Conservation (phyloP, 1,284 basidiomycete genomes). For the Ceratobasidium sp. region DNA sequence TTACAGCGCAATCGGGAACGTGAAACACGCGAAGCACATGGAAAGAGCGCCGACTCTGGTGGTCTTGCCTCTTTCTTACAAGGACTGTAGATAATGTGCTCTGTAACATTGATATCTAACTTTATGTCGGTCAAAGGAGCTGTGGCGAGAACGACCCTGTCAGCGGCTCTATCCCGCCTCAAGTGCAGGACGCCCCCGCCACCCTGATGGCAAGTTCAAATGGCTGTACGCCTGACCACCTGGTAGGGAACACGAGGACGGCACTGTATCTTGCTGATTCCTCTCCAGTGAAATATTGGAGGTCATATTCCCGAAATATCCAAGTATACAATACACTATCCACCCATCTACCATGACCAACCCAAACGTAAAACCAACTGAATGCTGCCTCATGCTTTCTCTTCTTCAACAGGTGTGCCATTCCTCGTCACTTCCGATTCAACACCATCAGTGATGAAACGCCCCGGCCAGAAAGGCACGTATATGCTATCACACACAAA, state of each 20-base stretch:
- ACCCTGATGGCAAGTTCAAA: too few relatives aligned
- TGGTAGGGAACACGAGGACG: too few relatives aligned
- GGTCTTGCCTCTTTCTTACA: constrained; percentile 20
- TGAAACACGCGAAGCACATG: constrained; percentile 14
- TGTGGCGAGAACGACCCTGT: too few relatives aligned
- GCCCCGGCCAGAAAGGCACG: constrained; percentile 68
- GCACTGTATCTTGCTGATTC: background rate
- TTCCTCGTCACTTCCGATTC: constrained; percentile 16
- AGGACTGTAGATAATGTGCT: constrained; percentile 29
- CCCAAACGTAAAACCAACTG: background rate
- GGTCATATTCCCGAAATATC: background rate
- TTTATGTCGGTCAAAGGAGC: too few relatives aligned
- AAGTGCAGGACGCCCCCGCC: too few relatives aligned
- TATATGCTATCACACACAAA: constrained; percentile 52
- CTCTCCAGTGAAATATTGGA: too few relatives aligned
- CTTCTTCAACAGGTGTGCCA: constrained; percentile 19
- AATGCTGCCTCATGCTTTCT: constrained; percentile 7
- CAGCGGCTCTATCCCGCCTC: too few relatives aligned
- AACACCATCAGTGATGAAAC: constrained; percentile 58
- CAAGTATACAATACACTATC: background rate
- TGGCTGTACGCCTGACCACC: too few relatives aligned
- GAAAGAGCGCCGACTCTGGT: background rate
- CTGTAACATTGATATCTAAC: too few relatives aligned
- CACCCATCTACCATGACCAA: background rate
- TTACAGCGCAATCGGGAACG: constrained; percentile 37